Percentiles rank a stretch among this genome's conserved stretches.
phyloP scores from a whole-genome alignment of 441 rosid genomes.

The Rhodomyrtus psidioides region DNA sequence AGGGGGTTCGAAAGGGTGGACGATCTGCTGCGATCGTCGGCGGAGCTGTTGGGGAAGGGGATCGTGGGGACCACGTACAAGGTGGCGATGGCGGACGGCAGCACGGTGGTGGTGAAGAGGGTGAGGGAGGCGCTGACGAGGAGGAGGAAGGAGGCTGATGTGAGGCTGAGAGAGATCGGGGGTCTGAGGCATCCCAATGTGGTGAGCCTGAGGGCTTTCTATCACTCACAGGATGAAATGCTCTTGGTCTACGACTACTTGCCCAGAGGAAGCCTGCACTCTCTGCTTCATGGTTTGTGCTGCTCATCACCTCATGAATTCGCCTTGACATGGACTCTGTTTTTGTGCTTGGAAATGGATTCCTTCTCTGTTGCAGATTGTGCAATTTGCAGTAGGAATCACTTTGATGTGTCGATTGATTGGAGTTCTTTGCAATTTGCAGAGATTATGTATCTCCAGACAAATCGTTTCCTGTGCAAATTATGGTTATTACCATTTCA shows the following conservation, averaged over 20 bases:
- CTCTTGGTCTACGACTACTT: slow-evolving; percentile 37
- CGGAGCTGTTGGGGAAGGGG: slow-evolving; percentile 50
- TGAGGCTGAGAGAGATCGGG: slow-evolving; percentile 29
- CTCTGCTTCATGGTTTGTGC: slow-evolving; percentile 30
- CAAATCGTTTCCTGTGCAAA: neutral
- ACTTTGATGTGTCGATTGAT: neutral
- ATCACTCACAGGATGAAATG: slow-evolving; percentile 28
- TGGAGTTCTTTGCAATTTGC: neutral
- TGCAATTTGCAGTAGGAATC: neutral
- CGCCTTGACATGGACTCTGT: neutral
- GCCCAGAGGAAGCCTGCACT: slow-evolving; percentile 36
- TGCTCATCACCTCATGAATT: neutral
- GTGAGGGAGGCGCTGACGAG: slow-evolving; percentile 18
- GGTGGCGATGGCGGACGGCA: slow-evolving; percentile 29
- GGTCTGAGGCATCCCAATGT: slow-evolving; percentile 28
- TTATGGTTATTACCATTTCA: neutral
- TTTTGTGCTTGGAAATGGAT: neutral
- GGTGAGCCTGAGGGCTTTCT: slow-evolving; percentile 35
- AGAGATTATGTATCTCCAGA: neutral
- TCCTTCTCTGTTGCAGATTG: neutral
- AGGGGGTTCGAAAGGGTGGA: slow-evolving; percentile 22
- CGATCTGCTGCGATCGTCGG: slow-evolving; percentile 41
- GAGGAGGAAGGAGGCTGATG: slow-evolving; percentile 27
- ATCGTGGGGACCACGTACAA: slow-evolving; percentile 37
- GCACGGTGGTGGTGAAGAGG: slow-evolving; percentile 29